These are phyloP conservation scores for Annulohypoxylon moriforme DNA, from an alignment of 495 filamentous ascomycete genomes.

Conservation along the genomic window DNA sequence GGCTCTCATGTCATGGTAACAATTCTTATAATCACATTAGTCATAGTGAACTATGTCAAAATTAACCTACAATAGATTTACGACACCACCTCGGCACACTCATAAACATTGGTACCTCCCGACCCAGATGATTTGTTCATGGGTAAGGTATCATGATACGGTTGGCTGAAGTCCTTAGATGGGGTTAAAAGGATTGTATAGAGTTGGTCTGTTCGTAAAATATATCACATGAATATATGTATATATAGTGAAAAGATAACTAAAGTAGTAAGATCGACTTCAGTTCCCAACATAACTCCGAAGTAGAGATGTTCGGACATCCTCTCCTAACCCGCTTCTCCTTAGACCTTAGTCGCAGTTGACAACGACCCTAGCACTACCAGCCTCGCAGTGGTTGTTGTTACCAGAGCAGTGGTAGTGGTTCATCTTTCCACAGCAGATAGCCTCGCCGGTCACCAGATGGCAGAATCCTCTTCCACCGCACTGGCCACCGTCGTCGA, in stretches of 20 bases:
- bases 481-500: conserved; percentile 3
- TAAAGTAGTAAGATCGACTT: background rate
- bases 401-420: conserved; percentile 6
- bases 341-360: background rate
- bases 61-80: too few relatives aligned
- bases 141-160: background rate
- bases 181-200: background rate
- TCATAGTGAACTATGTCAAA: too few relatives aligned
- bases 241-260: background rate
- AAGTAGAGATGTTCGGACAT: background rate
- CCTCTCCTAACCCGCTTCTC: background rate
- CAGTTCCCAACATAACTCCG: background rate
- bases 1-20: too few relatives aligned
- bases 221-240: background rate
- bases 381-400: conserved; percentile 8
- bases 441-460: conserved; percentile 1
- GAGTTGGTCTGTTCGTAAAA: background rate
- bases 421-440: conserved; percentile 9
- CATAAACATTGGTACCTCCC: too few relatives aligned
- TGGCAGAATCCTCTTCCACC: conserved; percentile 5
- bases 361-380: background rate
- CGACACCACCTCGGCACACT: background rate
- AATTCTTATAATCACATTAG: too few relatives aligned
- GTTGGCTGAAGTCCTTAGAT: background rate
- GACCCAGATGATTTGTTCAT: too few relatives aligned